Conservation (phyloP, 176 grass and related monocot genomes). For the Oryza officinalis region DNA sequence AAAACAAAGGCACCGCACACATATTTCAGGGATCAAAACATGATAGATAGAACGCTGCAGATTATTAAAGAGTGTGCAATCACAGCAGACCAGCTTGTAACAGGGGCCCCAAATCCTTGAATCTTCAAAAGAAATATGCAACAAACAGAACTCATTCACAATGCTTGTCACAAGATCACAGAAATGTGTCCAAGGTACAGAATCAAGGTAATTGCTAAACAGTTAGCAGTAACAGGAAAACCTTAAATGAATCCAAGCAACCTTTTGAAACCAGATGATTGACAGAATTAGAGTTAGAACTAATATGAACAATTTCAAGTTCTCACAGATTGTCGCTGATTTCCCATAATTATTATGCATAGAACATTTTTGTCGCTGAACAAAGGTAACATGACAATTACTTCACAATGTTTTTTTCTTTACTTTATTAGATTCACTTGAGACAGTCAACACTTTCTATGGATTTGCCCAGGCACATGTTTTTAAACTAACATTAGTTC, state of each 20-base stretch:
- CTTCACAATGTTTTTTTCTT: neutral
- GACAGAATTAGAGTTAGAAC: neutral
- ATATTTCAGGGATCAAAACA: neutral
- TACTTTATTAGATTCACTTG: neutral
- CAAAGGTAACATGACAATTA: neutral
- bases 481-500: neutral
- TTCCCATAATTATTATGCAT: neutral
- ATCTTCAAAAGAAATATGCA: neutral
- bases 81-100: too few relatives aligned
- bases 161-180: neutral
- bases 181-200: neutral
- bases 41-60: neutral
- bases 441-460: neutral
- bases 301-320: neutral
- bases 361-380: neutral
- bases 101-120: neutral
- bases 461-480: neutral
- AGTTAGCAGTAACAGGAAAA: neutral
- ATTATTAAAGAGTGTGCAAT: neutral
- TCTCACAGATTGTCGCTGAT: neutral
- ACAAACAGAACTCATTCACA: neutral
- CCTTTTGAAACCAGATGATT: conserved; percentile 15
- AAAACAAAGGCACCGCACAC: neutral
- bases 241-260: neutral
- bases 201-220: neutral